Evolutionary conservation across 2,329 filamentous ascomycete genomes (phyloP).

Genomic region (Aureobasidium musti): DNA sequence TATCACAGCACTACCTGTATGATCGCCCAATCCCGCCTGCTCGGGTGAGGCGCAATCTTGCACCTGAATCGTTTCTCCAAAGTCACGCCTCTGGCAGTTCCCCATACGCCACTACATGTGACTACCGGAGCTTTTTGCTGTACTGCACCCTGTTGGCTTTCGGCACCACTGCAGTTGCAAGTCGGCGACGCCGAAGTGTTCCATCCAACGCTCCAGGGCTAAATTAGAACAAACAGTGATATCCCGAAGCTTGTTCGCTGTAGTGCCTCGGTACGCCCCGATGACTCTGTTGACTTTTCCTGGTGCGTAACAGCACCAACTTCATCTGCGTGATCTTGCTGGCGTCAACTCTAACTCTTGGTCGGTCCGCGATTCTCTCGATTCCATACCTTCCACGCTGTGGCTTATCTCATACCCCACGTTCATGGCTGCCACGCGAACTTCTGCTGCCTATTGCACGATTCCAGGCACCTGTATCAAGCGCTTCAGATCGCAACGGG

Average conservation of each 20-base stretch:
- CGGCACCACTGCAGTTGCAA: neutral
- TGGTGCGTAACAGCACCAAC: constrained; percentile 10
- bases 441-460: neutral
- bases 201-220: constrained; percentile 2
- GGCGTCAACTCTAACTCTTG: constrained; percentile 20
- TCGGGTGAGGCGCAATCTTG: constrained; percentile 9
- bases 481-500: constrained; percentile 13
- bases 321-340: neutral
- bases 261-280: constrained; percentile 14
- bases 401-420: constrained; percentile 21
- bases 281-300: constrained; percentile 9
- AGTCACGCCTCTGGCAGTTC: constrained; percentile 16
- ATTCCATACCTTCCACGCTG: neutral
- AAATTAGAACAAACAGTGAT: constrained; percentile 22
- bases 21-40: constrained; percentile 11
- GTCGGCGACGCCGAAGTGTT: constrained; percentile 26
- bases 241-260: constrained; percentile 21
- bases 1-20: constrained; percentile 6
- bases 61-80: constrained; percentile 19
- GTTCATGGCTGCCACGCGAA: constrained; percentile 28
- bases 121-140: constrained; percentile 14
- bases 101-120: constrained; percentile 24
- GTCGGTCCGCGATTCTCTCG: neutral
- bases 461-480: neutral
- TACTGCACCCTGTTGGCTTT: constrained; percentile 1